Evolutionary conservation across 371 early-diverging fungal genomes (phyloP).

Genomic region (Rhizomucor miehei): DNA sequence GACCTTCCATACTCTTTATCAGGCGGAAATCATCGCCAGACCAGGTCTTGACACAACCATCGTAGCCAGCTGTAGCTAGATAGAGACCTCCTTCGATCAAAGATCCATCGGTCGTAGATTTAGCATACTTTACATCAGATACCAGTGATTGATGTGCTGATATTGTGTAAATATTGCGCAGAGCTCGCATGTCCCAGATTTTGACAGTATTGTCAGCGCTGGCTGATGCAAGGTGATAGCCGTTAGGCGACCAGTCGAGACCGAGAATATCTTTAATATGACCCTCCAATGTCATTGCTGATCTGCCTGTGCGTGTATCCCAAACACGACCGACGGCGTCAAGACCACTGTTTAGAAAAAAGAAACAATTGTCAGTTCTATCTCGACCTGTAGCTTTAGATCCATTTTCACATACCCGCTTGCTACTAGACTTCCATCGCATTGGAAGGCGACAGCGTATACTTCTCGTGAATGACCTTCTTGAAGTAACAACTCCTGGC

Average conservation of each 20-base stretch:
- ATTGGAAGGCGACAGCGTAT: constrained; percentile 86
- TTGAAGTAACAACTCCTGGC: constrained; percentile 79
- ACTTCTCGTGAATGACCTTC: constrained; percentile 94
- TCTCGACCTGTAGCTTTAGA: background rate
- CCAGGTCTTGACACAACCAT: constrained; percentile 93
- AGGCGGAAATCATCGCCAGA: constrained; percentile 90
- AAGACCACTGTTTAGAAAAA: constrained; percentile 59
- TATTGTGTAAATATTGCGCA: constrained; percentile 77
- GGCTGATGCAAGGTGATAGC: constrained; percentile 78
- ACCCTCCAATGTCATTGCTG: constrained; percentile 85
- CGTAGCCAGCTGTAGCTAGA: constrained; percentile 74
- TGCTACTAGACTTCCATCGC: constrained; percentile 89
- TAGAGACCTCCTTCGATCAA: constrained; percentile 51
- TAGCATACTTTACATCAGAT: constrained; percentile 74
- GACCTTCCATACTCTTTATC: constrained; percentile 81
- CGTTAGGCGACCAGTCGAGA: constrained; percentile 92
- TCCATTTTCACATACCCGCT: constrained; percentile 60
- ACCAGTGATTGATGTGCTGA: constrained; percentile 92
- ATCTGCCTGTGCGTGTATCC: constrained; percentile 92
- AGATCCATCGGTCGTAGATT: constrained; percentile 23
- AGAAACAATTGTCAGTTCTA: background rate
- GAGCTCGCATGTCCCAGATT: constrained; percentile 88
- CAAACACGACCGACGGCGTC: constrained; percentile 92
- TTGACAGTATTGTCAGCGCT: constrained; percentile 82
- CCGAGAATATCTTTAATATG: constrained; percentile 88